Evolutionary conservation across 2,329 filamentous ascomycete genomes (phyloP).

Genomic region (Aspergillus pseudoglaucus): DNA sequence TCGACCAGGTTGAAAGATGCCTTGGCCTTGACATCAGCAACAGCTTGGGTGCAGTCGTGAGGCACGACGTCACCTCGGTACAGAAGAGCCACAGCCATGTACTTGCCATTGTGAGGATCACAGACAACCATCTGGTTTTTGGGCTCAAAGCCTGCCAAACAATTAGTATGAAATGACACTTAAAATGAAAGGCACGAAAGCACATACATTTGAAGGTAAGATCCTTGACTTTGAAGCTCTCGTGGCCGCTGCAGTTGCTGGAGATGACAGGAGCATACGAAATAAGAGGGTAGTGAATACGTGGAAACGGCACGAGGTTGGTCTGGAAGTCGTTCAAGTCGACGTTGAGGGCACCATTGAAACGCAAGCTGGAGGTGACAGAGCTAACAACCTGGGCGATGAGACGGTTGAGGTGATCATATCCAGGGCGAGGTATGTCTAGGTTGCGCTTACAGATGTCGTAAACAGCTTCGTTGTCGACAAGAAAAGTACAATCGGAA

Average conservation of each 20-base stretch:
- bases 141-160: conserved; percentile 52
- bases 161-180: conserved; percentile 3
- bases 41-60: conserved; percentile 54
- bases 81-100: conserved; percentile 61
- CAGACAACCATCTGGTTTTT: conserved; percentile 67
- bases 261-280: conserved; percentile 59
- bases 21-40: conserved; percentile 58
- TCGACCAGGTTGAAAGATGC: conserved; percentile 60
- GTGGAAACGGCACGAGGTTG: conserved; percentile 61
- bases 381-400: conserved; percentile 64
- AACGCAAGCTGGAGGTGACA: conserved; percentile 59
- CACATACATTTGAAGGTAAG: conserved; percentile 56
- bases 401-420: conserved; percentile 59
- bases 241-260: conserved; percentile 70
- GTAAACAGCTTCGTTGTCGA: conserved; percentile 64
- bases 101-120: conserved; percentile 60
- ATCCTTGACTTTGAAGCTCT: conserved; percentile 81
- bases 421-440: conserved; percentile 58
- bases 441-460: conserved; percentile 61
- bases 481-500: conserved; percentile 62
- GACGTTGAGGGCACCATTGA: conserved; percentile 61
- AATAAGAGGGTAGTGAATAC: conserved; percentile 62
- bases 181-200: background rate
- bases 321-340: conserved; percentile 65
- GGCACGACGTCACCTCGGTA: conserved; percentile 62